Evolutionary conservation across 1,139 yeast genomes (phyloP).

Genomic region (Kodamaea sp.): DNA sequence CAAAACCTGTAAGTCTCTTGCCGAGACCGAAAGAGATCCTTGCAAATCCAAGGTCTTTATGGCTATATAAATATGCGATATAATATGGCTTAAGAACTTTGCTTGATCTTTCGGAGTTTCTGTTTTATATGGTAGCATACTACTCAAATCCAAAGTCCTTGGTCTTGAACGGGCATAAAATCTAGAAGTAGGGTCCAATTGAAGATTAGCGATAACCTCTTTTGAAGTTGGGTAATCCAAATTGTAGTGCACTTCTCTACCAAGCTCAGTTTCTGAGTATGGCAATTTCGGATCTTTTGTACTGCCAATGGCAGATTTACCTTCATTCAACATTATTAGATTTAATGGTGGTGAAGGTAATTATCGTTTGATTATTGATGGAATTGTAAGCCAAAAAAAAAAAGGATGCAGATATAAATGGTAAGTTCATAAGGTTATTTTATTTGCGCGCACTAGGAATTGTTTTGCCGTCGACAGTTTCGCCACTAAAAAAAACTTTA

Average conservation of each 20-base stretch:
- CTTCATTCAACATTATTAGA: background rate
- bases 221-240: slow-evolving; percentile 56
- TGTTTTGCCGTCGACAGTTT: too few relatives aligned
- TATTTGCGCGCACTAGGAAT: too few relatives aligned
- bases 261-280: background rate
- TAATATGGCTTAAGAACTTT: slow-evolving; percentile 71
- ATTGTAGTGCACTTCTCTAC: slow-evolving; percentile 46
- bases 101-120: slow-evolving; percentile 72
- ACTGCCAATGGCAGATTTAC: background rate
- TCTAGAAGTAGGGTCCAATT: slow-evolving; percentile 49
- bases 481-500: too few relatives aligned
- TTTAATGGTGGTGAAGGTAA: background rate
- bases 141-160: slow-evolving; percentile 57
- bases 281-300: background rate
- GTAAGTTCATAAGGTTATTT: too few relatives aligned
- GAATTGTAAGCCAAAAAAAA: background rate
- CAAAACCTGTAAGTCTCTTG: slow-evolving; percentile 52
- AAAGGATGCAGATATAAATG: background rate
- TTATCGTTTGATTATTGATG: background rate
- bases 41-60: slow-evolving; percentile 71
- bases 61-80: slow-evolving; percentile 76
- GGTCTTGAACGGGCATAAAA: slow-evolving; percentile 52
- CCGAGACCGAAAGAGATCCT: slow-evolving; percentile 67
- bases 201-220: slow-evolving; percentile 35
- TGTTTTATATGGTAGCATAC: slow-evolving; percentile 70